These are phyloP conservation scores for Purpureocillium takamizusanense DNA, from an alignment of 2,329 filamentous ascomycete species.

Conservation along the genomic window DNA sequence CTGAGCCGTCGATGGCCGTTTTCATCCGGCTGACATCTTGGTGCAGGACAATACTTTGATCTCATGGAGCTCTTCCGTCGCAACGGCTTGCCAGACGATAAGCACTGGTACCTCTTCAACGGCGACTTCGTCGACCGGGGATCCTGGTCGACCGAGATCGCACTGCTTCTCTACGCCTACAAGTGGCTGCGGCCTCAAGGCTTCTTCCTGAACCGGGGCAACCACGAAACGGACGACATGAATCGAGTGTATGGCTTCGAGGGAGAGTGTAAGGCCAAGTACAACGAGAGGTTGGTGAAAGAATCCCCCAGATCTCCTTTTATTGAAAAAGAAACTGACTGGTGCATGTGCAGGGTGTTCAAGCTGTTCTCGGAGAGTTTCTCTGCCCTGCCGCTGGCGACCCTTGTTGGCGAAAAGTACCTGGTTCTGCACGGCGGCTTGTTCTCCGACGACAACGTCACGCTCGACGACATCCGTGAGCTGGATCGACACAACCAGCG, in stretches of 20 bases:
- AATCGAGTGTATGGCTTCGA: constrained; percentile 98
- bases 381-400: constrained; percentile 85
- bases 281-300: constrained; percentile 63
- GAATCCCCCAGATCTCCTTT: neutral
- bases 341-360: constrained; percentile 53
- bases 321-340: constrained; percentile 1
- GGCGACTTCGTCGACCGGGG: constrained; percentile 97
- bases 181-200: constrained; percentile 84
- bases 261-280: constrained; percentile 96
- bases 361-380: constrained; percentile 98
- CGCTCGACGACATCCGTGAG: constrained; percentile 88
- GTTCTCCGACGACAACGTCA: constrained; percentile 90
- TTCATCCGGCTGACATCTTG: too few relatives aligned
- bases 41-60: constrained; percentile 90
- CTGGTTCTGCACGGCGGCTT: constrained; percentile 89
- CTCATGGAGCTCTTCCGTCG: constrained; percentile 91
- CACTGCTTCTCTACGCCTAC: constrained; percentile 85
- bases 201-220: constrained; percentile 95
- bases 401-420: constrained; percentile 82
- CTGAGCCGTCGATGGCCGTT: neutral
- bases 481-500: constrained; percentile 83
- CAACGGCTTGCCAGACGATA: constrained; percentile 76
- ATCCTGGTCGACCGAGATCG: constrained; percentile 97
- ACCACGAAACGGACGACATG: constrained; percentile 99
- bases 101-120: constrained; percentile 94